These are phyloP conservation scores for Oryza officinalis DNA, from an alignment of 176 grass and related monocot genomes.

Conservation along the genomic window DNA sequence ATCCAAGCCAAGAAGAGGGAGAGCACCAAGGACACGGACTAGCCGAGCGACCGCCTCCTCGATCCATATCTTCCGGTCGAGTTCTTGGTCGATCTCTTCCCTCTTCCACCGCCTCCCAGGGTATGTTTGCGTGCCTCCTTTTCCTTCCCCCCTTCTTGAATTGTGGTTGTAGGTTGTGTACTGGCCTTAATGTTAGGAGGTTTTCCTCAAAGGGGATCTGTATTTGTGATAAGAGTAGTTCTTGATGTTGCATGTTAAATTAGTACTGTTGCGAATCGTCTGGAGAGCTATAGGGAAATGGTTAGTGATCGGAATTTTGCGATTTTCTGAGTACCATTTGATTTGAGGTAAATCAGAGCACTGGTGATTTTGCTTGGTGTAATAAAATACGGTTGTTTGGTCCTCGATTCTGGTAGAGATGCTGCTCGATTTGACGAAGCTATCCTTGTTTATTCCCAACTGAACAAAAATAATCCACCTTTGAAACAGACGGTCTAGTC, in stretches of 20 bases:
- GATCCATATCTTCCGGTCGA: conserved; percentile 35
- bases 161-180: not conserved
- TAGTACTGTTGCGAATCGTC: not conserved
- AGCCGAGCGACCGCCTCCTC: not conserved
- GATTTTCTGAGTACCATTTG: not conserved
- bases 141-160: not conserved
- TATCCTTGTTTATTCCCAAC: not conserved
- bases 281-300: not conserved
- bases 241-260: not conserved
- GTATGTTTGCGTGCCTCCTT: not conserved
- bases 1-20: conserved; percentile 25
- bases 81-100: conserved; percentile 60
- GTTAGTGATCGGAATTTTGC: not conserved
- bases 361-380: conserved; percentile 9
- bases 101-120: conserved; percentile 48
- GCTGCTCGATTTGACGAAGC: not conserved
- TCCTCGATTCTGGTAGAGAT: not conserved
- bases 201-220: not conserved
- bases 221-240: not conserved
- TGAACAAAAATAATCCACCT: not conserved
- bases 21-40: conserved; percentile 49
- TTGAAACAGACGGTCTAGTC: not conserved
- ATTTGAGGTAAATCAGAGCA: not conserved
- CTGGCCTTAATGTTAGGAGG: not conserved
- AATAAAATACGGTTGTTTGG: not conserved